Base-by-base conservation (phyloP, 345 rosid species). In the Turritis glabra region DNA sequence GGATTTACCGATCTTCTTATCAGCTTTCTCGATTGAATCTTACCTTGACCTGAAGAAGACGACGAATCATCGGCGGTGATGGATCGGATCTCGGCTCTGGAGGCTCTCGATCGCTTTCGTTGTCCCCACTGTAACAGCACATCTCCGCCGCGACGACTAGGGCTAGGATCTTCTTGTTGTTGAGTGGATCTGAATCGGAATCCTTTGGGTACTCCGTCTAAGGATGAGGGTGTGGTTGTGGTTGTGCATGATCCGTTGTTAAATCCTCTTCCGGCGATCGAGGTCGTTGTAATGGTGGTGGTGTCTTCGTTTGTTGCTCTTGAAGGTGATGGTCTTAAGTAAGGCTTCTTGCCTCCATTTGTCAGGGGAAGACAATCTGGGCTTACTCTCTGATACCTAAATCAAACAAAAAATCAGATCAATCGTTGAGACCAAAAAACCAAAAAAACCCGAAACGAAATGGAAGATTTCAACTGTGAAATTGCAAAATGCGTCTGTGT, bases 101-200 rank as follows among this genome's bases (percentile, higher is more conserved):
- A 81, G 13, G 74, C 78, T 69, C 90, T 84, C 2, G 92, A 79
- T 72, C 92, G 83, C 56, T 88, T 88, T 65, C 87, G 81, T 32
- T 88, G 92, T 2, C 92, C 87, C 92, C 90, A 88, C 75, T 84
- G 88, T 51, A 88, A 62, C n/a, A 88, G 47, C 67, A 84, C 78
- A 73, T 86, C 90, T 7, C 86, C 88, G 27, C 74, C 68, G 73
- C 73, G 74, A 17, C 77, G 76, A 58, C 76, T 83, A 55, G 23
- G 79, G 66, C 35, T 52, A 8, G 74, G 75, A 58, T 54, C 67
- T 30, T 37, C 23, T 27, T 37, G 19, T 37, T 59, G 64, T 35
- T 19, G 75, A 48, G 64, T 54, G 70, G 78, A 79, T 74, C 75
- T 73, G 75, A 79, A 47, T 10, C 74, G 71, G 61, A 73, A 69